These are phyloP conservation scores for Diplotaxis tenuifolia DNA, from an alignment of 345 rosid genomes.

Conservation along the genomic window DNA sequence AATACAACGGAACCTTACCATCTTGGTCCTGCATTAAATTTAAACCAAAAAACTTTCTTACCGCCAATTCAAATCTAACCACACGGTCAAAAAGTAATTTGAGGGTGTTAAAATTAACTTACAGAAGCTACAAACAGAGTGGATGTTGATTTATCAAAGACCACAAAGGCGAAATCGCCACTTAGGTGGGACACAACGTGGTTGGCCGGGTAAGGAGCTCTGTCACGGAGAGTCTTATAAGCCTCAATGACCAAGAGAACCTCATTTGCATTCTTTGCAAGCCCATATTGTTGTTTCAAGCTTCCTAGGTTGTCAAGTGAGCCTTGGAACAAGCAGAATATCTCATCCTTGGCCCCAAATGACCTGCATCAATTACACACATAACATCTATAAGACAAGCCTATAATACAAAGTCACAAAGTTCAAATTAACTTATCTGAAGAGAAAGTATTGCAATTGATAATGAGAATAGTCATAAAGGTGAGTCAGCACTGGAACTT, in stretches of 20 bases:
- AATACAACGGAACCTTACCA: constrained; percentile 88
- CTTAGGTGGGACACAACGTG: constrained; percentile 86
- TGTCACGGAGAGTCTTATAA: constrained; percentile 93
- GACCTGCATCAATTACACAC: constrained; percentile 48
- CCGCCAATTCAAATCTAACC: not conserved
- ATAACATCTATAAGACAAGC: constrained; percentile 6
- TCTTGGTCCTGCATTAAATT: constrained; percentile 64
- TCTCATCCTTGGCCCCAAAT: constrained; percentile 93
- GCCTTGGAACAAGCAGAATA: constrained; percentile 93
- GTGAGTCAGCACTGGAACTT: constrained; percentile 14
- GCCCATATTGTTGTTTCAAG: constrained; percentile 87
- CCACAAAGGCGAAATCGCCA: constrained; percentile 82
- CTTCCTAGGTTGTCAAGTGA: constrained; percentile 89
- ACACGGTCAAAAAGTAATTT: not conserved
- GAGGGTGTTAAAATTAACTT: constrained; percentile 4
- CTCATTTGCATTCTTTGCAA: constrained; percentile 83
- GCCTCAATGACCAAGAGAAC: constrained; percentile 91
- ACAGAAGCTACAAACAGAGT: constrained; percentile 73
- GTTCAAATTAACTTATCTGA: not conserved
- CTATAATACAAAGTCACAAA: not conserved
- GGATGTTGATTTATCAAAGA: constrained; percentile 82
- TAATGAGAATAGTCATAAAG: not conserved
- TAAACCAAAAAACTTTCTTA: not conserved
- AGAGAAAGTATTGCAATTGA: not conserved
- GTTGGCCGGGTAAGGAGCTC: constrained; percentile 94